These are phyloP conservation scores for Zopfochytrium polystomum DNA, from an alignment of 371 early-diverging fungal species.

Conservation along the genomic window DNA sequence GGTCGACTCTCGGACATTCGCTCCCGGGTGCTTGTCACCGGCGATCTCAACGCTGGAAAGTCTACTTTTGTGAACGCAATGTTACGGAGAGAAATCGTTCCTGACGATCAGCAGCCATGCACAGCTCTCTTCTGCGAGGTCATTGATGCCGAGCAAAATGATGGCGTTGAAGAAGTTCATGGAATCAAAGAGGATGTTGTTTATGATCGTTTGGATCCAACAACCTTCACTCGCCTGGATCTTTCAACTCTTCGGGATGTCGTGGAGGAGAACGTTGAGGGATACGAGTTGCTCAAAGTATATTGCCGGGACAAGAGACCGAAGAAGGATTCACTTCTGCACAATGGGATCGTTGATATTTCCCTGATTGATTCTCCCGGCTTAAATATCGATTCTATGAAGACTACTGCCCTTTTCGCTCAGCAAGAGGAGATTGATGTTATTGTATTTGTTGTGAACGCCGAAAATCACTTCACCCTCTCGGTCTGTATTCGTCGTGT, in stretches of 20 bases:
- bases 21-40: conserved; percentile 92
- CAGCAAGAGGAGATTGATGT: conserved; percentile 98
- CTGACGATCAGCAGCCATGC: conserved; percentile 95
- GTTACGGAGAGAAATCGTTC: conserved; percentile 80
- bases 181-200: conserved; percentile 64
- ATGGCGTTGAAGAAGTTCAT: conserved; percentile 84
- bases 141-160: conserved; percentile 78
- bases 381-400: conserved; percentile 93
- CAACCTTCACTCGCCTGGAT: conserved; percentile 71
- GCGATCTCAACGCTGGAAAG: conserved; percentile 97
- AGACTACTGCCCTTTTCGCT: conserved; percentile 93
- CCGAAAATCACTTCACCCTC: conserved; percentile 97
- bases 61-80: conserved; percentile 94
- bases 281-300: conserved; percentile 83
- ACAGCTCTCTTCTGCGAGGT: conserved; percentile 93
- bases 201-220: conserved; percentile 68
- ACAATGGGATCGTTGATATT: conserved; percentile 92
- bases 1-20: conserved; percentile 84
- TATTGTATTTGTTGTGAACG: conserved; percentile 96
- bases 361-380: conserved; percentile 97
- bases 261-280: conserved; percentile 59
- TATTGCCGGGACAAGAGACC: conserved; percentile 67
- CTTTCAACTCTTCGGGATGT: conserved; percentile 48
- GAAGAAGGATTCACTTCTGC: conserved; percentile 57
- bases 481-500: conserved; percentile 76